These are phyloP conservation scores for Ustilago nuda DNA, from an alignment of 1,284 basidiomycete genomes.

Conservation along the genomic window DNA sequence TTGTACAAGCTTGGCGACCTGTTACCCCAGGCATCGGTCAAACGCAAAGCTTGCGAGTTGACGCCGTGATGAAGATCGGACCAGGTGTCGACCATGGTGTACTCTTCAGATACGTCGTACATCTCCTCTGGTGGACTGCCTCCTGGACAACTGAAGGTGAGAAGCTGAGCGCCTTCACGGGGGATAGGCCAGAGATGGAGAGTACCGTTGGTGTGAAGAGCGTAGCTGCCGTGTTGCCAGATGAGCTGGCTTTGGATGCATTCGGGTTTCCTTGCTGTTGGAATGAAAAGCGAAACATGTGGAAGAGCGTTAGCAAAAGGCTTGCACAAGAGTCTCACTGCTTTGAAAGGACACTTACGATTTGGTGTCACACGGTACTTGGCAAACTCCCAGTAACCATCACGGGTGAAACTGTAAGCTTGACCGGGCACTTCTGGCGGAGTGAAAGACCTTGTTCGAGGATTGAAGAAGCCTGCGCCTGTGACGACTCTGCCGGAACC, in stretches of 20 bases:
- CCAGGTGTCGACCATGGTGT: constrained; percentile 50
- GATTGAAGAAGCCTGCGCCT: constrained; percentile 24
- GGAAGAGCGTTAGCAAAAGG: neutral
- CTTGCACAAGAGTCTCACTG: too few relatives aligned
- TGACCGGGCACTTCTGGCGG: constrained; percentile 59
- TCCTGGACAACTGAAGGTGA: constrained; percentile 32
- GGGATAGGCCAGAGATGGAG: constrained; percentile 42
- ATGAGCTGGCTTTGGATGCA: constrained; percentile 64
- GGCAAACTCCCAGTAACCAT: constrained; percentile 68
- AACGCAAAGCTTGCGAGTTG: constrained; percentile 18
- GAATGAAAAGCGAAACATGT: neutral
- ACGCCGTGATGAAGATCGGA: constrained; percentile 34
- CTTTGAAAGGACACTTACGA: constrained; percentile 37
- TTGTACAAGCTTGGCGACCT: constrained; percentile 50
- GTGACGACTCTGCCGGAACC: constrained; percentile 61
- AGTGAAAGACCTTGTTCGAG: constrained; percentile 41
- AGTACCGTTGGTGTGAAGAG: constrained; percentile 54
- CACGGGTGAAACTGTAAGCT: constrained; percentile 67
- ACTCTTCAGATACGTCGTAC: constrained; percentile 44
- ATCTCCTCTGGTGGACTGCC: constrained; percentile 38
- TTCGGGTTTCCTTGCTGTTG: constrained; percentile 47
- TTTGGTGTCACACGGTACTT: constrained; percentile 59
- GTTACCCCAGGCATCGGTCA: constrained; percentile 46
- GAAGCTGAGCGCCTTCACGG: constrained; percentile 43
- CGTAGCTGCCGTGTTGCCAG: constrained; percentile 68